These are phyloP conservation scores for Cenchrus americanus DNA, from an alignment of 176 grass and related monocot genomes.

Conservation along the genomic window DNA sequence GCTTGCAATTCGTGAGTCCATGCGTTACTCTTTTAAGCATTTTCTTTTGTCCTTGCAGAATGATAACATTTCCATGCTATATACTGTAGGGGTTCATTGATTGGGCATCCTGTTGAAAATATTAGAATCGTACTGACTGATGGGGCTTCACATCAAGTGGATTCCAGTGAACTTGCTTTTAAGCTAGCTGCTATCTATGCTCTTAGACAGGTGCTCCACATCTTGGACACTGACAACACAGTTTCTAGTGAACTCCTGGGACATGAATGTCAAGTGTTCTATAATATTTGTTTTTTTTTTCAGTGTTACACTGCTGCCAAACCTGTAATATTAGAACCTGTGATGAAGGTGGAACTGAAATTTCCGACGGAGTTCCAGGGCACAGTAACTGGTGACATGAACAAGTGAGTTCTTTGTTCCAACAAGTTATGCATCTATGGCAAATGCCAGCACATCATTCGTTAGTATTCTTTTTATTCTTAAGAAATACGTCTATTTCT, in stretches of 20 bases:
- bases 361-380: slow-evolving; percentile 96
- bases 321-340: slow-evolving; percentile 90
- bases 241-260: slow-evolving; percentile 30
- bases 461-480: slow-evolving; percentile 20
- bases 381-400: slow-evolving; percentile 96
- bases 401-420: slow-evolving; percentile 71
- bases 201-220: slow-evolving; percentile 81
- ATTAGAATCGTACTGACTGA: slow-evolving; percentile 82
- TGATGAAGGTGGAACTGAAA: slow-evolving; percentile 98
- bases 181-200: slow-evolving; percentile 97
- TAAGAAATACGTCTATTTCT: slow-evolving; percentile 7
- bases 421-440: slow-evolving; percentile 12
- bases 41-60: slow-evolving; percentile 20
- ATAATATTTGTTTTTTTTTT: slow-evolving; percentile 27
- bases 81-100: slow-evolving; percentile 75
- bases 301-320: slow-evolving; percentile 90
- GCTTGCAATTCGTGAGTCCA: slow-evolving; percentile 88
- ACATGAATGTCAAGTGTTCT: slow-evolving; percentile 23
- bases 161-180: slow-evolving; percentile 99
- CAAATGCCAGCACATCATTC: slow-evolving; percentile 11
- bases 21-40: neutral
- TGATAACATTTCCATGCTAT: slow-evolving; percentile 36
- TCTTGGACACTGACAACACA: slow-evolving; percentile 17
- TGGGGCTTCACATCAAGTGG: slow-evolving; percentile 92
- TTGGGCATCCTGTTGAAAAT: slow-evolving; percentile 92